Conservation (phyloP, 2,329 filamentous ascomycete species). For the Chaetomiaceae sp. region DNA sequence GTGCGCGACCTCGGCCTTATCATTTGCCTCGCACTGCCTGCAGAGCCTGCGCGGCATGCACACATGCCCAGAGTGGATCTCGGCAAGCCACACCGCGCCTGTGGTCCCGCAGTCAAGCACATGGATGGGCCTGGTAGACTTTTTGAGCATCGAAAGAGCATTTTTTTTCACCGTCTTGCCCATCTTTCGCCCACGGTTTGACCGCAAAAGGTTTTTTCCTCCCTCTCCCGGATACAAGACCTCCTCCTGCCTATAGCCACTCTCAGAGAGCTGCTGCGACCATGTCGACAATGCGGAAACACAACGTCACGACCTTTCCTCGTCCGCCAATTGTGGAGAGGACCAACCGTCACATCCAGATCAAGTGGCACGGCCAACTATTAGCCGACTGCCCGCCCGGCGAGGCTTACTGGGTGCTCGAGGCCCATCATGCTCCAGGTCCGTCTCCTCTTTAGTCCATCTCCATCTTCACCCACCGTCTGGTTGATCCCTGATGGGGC, state of each 20-base stretch:
- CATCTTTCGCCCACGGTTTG: slow-evolving; percentile 7
- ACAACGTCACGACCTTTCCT: slow-evolving; percentile 55
- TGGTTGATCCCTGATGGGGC: neutral
- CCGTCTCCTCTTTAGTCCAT: slow-evolving; percentile 18
- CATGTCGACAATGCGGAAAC: slow-evolving; percentile 38
- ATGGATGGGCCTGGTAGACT: slow-evolving; percentile 20
- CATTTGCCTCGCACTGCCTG: neutral
- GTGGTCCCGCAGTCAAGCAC: slow-evolving; percentile 15
- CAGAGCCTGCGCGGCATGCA: neutral
- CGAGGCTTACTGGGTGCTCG: slow-evolving; percentile 57
- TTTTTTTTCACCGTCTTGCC: slow-evolving; percentile 11
- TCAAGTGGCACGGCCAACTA: slow-evolving; percentile 50
- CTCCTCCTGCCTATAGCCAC: neutral
- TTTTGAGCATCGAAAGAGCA: slow-evolving; percentile 19
- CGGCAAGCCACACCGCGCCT: slow-evolving; percentile 21
- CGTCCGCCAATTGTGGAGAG: slow-evolving; percentile 53
- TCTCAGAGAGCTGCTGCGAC: slow-evolving; percentile 17
- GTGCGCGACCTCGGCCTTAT: slow-evolving; percentile 1
- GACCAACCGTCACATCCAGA: slow-evolving; percentile 48
- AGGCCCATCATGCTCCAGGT: slow-evolving; percentile 60
- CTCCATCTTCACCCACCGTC: neutral
- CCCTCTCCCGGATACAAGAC: neutral
- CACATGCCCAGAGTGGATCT: slow-evolving; percentile 8
- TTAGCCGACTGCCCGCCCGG: slow-evolving; percentile 50
- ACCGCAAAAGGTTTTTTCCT: slow-evolving; percentile 12